Percentiles rank a stretch among this genome's conserved stretches.
These are phyloP conservation scores for Xylaria sp. DNA, from an alignment of 2,329 filamentous ascomycete genomes.

Conservation along the genomic window DNA sequence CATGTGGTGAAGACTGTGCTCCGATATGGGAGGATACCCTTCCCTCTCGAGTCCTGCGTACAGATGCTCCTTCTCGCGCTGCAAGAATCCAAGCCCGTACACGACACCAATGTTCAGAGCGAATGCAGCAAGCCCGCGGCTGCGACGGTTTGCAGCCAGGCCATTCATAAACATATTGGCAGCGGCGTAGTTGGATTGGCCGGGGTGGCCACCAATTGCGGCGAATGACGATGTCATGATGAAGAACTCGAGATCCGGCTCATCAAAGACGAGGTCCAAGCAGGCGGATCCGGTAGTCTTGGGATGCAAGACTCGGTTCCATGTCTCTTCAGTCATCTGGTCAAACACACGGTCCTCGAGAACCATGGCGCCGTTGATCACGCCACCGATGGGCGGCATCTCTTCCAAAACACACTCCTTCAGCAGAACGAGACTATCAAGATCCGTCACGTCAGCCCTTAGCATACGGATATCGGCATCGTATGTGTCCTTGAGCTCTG, in stretches of 20 bases:
- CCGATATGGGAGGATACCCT: conserved; percentile 44
- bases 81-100: conserved; percentile 41
- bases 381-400: conserved; percentile 34
- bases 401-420: conserved; percentile 18
- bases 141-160: conserved; percentile 35
- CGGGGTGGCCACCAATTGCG: conserved; percentile 39
- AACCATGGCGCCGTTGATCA: conserved; percentile 43
- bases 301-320: conserved; percentile 36
- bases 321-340: conserved; percentile 36
- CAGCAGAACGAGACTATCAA: conserved; percentile 29
- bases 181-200: conserved; percentile 42
- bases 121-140: conserved; percentile 34
- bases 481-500: conserved; percentile 25
- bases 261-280: conserved; percentile 35
- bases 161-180: conserved; percentile 47
- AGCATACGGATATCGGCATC: conserved; percentile 25
- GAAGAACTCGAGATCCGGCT: conserved; percentile 38
- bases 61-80: conserved; percentile 37
- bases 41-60: conserved; percentile 40
- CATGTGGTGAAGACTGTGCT: conserved; percentile 47
- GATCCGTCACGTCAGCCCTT: conserved; percentile 27
- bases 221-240: conserved; percentile 44
- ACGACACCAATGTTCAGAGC: conserved; percentile 44
- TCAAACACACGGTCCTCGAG: conserved; percentile 40
- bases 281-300: conserved; percentile 39